Evolutionary conservation across 805 yeast species (phyloP).

Genomic region (Candida corydali): DNA sequence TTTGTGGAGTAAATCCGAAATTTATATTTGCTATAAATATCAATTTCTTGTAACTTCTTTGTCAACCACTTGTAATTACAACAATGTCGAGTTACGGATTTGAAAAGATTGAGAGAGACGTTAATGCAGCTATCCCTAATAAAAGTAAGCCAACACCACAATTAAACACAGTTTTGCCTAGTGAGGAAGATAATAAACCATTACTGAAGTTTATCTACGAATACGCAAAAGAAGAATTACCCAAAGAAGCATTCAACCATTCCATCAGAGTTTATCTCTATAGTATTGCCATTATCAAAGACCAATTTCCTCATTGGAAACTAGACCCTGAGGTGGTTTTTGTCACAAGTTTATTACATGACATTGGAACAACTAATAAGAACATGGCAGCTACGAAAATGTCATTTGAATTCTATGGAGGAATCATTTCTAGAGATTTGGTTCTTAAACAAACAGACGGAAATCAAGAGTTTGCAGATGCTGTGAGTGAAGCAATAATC

Average conservation of each 20-base stretch:
- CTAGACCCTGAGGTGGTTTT: conserved; percentile 24
- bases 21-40: too few relatives aligned
- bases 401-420: conserved; percentile 34
- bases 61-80: not conserved
- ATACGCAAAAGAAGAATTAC: conserved; percentile 20
- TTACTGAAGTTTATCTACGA: conserved; percentile 16
- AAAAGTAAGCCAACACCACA: conserved; percentile 23
- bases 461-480: conserved; percentile 27
- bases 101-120: conserved; percentile 24
- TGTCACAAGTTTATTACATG: conserved; percentile 29
- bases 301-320: conserved; percentile 30
- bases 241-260: conserved; percentile 22
- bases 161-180: conserved; percentile 15
- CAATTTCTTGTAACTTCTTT: not conserved
- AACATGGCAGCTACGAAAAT: conserved; percentile 29
- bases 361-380: conserved; percentile 30
- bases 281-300: conserved; percentile 24
- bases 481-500: conserved; percentile 30
- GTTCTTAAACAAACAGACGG: conserved; percentile 18
- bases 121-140: conserved; percentile 19
- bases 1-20: not conserved
- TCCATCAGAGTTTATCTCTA: conserved; percentile 28
- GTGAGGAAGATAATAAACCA: conserved; percentile 6
- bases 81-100: conserved; percentile 20
- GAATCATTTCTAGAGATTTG: conserved; percentile 23